Percentiles rank a stretch among this genome's conserved stretches.
These are phyloP conservation scores for Zoysia japonica DNA, from an alignment of 176 grass and related monocot species.

Conservation along the genomic window DNA sequence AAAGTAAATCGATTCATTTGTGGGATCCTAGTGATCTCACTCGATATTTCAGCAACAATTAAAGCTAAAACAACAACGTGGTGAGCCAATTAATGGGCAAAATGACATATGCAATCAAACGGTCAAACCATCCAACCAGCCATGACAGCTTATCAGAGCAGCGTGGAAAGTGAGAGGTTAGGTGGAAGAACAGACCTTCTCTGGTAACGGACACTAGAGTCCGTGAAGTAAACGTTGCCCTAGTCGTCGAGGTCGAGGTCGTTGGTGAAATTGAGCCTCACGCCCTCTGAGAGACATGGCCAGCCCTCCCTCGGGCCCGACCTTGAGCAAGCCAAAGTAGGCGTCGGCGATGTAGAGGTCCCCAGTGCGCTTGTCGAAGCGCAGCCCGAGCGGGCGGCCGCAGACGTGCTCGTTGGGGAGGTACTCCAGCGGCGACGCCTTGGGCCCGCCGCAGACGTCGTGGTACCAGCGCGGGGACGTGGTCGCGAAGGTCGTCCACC, in stretches of 20 bases:
- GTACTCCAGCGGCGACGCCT: conserved; percentile 67
- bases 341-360: conserved; percentile 96
- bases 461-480: conserved; percentile 68
- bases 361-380: conserved; percentile 65
- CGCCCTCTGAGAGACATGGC: conserved; percentile 79
- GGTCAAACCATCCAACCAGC: background rate
- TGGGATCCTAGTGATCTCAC: background rate
- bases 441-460: conserved; percentile 65
- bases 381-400: conserved; percentile 79
- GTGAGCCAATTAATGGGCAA: background rate
- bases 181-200: conserved; percentile 57
- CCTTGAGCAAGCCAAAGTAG: conserved; percentile 80
- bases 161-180: background rate
- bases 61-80: background rate
- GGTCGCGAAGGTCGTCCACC: conserved; percentile 76
- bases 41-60: background rate
- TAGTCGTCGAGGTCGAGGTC: conserved; percentile 85
- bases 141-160: background rate
- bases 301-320: conserved; percentile 83
- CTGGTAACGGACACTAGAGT: conserved; percentile 82
- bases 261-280: conserved; percentile 87
- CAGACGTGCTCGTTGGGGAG: conserved; percentile 89
- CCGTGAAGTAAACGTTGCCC: conserved; percentile 86
- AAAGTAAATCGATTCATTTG: background rate
- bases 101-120: background rate